A percentile compares a stretch with the other conserved stretches of the same genome.
Evolutionary conservation across 441 rosid species (phyloP).

Genomic region (Pelargonium australe): DNA sequence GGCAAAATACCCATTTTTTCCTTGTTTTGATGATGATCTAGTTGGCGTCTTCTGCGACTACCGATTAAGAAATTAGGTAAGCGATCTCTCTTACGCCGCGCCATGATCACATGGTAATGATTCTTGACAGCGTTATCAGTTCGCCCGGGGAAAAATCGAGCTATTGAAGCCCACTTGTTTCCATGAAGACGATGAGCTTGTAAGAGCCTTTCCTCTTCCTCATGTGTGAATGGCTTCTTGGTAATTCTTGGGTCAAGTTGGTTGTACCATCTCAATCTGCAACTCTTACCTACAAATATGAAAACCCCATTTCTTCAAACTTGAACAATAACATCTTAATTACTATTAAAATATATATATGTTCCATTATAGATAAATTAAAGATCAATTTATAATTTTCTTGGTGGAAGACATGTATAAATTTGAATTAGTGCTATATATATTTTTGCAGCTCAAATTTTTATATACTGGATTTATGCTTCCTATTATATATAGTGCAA

Average conservation of each 20-base stretch:
- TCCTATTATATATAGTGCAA: no score
- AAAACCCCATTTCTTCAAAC: not conserved
- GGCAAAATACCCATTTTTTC: not conserved
- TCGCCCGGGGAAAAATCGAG: constrained; percentile 82
- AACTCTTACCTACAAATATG: constrained; percentile 66
- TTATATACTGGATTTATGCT: no score
- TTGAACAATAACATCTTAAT: not conserved
- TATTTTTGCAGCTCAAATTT: no score
- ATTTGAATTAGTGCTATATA: no score
- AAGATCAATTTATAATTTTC: no score
- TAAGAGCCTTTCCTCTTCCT: constrained; percentile 79
- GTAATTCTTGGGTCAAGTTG: constrained; percentile 94
- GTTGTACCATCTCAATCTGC: constrained; percentile 92
- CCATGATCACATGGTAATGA: constrained; percentile 98
- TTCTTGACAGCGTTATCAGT: constrained; percentile 98
- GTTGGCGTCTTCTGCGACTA: not conserved
- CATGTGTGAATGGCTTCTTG: constrained; percentile 70
- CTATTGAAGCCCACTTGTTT: constrained; percentile 95
- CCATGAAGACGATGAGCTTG: constrained; percentile 75
- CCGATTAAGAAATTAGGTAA: not conserved
- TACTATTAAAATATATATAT: no score
- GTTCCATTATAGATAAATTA: no score
- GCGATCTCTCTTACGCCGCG: constrained; percentile 28
- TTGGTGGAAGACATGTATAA: no score
- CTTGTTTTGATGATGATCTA: not conserved